Base-by-base conservation (phyloP, 2,329 filamentous ascomycete genomes). In the Ilyonectria sp. region DNA sequence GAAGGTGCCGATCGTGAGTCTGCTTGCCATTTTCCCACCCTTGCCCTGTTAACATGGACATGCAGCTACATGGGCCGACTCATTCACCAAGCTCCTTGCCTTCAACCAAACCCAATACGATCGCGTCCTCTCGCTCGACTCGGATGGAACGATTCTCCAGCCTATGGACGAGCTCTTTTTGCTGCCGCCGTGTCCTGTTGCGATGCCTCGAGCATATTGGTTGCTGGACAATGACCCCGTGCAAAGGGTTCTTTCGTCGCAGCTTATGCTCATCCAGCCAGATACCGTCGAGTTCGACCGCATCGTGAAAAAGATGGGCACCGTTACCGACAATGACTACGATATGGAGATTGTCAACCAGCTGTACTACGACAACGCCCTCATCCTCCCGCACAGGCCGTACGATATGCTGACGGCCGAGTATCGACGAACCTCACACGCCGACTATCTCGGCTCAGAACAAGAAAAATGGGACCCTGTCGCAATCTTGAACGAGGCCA, bases 141-240 rank as follows among this genome's bases (percentile, higher is more conserved):
- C 90, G 31, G 91, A 93, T 75, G 83, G 87, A 35, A 87, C 87
- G 5, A 80, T 93, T 11, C 83, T 91, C 7, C 82, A 90, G 68
- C 81, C 84, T 47, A 86, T 93, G 83, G 92, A 94, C 76, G 90
- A 93, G 70, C 85, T 93, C 2, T 93, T 94, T 81, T 85, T 91
- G 46, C 83, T 91, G 8, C 91, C 91, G 0, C 78, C 82, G 1
- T 85, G 87, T 3, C 82, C 86, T 6, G 85, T 91, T 15, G 91
- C 91, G 13, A 91, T 93, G 86, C 90, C 91, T 2, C 87, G 89
- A 29, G 91, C 91, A 15, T 93, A 93, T 78, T 93, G 91, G 91
- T 82, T 89, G 4, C 81, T 84, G 2, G 81, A 81, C 9, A 84
- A 84, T 72, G 84, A 85, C 10, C 50, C 31, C 4, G 17, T 31